A percentile compares a stretch with the other conserved stretches of the same genome.
Conservation (phyloP, 345 rosid genomes). For the Corymbia maculata region DNA sequence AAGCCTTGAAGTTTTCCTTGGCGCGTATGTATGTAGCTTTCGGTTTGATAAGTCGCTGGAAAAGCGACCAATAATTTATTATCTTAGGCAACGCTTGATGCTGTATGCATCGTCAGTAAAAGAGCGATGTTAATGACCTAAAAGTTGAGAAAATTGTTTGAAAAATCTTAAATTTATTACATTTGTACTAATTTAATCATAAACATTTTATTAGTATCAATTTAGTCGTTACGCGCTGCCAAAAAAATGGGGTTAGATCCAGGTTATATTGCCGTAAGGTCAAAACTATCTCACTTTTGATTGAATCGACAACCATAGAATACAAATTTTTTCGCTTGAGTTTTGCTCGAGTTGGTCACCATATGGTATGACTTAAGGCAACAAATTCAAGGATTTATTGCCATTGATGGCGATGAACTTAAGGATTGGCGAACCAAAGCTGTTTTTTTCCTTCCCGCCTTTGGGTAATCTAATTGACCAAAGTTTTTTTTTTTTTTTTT, state of each 20-base stretch:
- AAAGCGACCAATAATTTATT: neutral
- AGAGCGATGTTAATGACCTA: neutral
- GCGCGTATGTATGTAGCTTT: neutral
- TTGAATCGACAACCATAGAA: neutral
- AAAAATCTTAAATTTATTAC: too few relatives aligned
- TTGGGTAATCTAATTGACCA: neutral
- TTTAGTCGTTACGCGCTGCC: accelerated
- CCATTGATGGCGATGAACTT: neutral
- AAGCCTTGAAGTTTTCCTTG: neutral
- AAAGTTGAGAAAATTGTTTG: neutral
- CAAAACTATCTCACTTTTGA: neutral
- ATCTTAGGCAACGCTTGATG: neutral
- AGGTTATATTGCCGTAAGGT: neutral
- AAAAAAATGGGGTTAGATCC: neutral
- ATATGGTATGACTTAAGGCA: neutral
- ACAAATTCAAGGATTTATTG: neutral
- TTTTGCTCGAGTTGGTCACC: neutral
- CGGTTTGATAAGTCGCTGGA: neutral
- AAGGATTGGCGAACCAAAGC: neutral
- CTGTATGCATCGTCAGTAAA: neutral
- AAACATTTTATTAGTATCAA: too few relatives aligned
- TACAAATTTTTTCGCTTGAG: neutral
- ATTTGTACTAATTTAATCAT: too few relatives aligned
- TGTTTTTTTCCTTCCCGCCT: neutral
- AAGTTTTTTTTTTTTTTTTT: too few relatives aligned